Conservation (phyloP, 768 basidiomycete genomes). For the Agaricus sinodeliciosus region DNA sequence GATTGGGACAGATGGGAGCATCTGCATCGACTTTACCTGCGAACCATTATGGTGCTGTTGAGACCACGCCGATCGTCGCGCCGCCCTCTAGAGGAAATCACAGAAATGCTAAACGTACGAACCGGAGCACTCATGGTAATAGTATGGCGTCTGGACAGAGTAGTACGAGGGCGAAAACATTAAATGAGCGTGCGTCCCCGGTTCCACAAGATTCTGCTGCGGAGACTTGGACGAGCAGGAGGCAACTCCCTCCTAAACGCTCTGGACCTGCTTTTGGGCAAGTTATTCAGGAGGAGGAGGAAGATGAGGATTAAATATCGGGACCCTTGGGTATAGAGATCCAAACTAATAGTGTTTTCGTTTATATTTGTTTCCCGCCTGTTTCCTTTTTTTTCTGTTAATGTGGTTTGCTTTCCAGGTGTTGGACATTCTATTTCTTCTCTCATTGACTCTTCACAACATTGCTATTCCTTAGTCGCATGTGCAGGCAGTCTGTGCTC, state of each 20-base stretch:
- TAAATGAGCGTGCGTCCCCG: conserved; percentile 56
- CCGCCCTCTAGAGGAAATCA: conserved; percentile 47
- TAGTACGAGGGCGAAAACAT: conserved; percentile 36
- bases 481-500: conserved; percentile 4
- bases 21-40: conserved; percentile 24
- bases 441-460: no score
- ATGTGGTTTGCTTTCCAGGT: background rate
- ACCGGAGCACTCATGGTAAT: conserved; percentile 16
- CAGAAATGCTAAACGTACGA: conserved; percentile 24
- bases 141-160: conserved; percentile 15
- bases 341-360: background rate
- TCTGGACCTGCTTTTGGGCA: conserved; percentile 66
- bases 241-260: conserved; percentile 64
- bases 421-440: no score
- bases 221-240: conserved; percentile 49
- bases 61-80: conserved; percentile 31
- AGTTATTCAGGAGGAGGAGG: conserved; percentile 81
- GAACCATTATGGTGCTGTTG: conserved; percentile 26
- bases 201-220: conserved; percentile 43
- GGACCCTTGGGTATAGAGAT: background rate
- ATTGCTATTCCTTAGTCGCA: background rate
- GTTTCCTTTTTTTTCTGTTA: background rate
- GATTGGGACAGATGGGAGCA: conserved; percentile 60
- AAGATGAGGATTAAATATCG: conserved; percentile 57
- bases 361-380: conserved; percentile 2